Conservation (phyloP, 2,329 filamentous ascomycete species). For the Hypoxylon sp. region DNA sequence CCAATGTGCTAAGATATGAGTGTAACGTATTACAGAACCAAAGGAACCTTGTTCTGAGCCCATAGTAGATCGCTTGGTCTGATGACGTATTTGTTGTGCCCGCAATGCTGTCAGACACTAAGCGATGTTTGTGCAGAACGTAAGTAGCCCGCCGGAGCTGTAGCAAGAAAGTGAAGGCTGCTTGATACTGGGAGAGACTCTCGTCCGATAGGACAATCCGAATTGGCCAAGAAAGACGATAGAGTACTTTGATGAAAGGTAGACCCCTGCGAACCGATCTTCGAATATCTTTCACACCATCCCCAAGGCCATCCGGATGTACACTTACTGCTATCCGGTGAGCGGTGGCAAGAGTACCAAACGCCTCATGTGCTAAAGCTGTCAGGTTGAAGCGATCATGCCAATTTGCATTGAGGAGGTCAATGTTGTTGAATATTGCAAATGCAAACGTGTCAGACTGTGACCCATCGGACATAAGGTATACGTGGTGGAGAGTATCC, state of each 20-base stretch:
- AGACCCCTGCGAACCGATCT: slow-evolving; percentile 74
- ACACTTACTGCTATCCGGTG: slow-evolving; percentile 75
- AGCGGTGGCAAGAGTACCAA: slow-evolving; percentile 70
- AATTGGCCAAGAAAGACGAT: slow-evolving; percentile 76
- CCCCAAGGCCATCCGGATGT: slow-evolving; percentile 58
- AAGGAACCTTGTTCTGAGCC: slow-evolving; percentile 77
- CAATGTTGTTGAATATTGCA: slow-evolving; percentile 81
- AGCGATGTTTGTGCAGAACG: slow-evolving; percentile 71
- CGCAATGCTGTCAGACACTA: slow-evolving; percentile 59
- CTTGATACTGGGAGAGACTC: slow-evolving; percentile 77
- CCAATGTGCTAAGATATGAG: slow-evolving; percentile 81
- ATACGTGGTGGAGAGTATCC: slow-evolving; percentile 78
- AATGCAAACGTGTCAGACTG: slow-evolving; percentile 75
- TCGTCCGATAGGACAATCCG: slow-evolving; percentile 80
- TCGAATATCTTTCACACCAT: slow-evolving; percentile 63
- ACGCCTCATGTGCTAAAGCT: slow-evolving; percentile 81
- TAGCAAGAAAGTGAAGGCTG: slow-evolving; percentile 81
- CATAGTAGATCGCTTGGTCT: slow-evolving; percentile 68
- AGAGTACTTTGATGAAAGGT: slow-evolving; percentile 75
- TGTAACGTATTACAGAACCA: slow-evolving; percentile 85
- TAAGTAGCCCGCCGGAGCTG: slow-evolving; percentile 81
- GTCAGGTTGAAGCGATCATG: slow-evolving; percentile 86
- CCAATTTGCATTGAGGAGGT: slow-evolving; percentile 74
- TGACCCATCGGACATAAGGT: slow-evolving; percentile 82
- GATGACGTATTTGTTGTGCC: slow-evolving; percentile 57